Conservation (phyloP, 208 protist species). For the Trichomonas vaginalis region DNA sequence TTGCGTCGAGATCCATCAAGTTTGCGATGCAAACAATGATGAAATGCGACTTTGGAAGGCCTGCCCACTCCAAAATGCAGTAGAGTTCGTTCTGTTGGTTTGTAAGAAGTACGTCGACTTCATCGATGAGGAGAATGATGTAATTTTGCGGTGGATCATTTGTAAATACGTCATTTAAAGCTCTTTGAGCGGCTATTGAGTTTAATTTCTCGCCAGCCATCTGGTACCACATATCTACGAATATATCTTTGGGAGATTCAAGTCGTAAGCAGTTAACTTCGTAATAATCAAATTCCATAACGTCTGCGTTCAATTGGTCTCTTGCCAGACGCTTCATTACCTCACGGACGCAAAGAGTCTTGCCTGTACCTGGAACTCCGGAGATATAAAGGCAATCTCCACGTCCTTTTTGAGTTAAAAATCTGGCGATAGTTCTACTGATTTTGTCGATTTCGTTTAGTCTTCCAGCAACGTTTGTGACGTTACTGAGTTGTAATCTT, state of each 20-base stretch:
- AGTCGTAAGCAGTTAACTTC: not conserved
- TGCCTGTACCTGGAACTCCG: not conserved
- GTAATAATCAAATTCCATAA: not conserved
- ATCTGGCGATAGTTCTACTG: not conserved
- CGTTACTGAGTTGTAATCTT: not conserved
- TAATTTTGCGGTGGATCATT: not conserved
- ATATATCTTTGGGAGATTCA: not conserved
- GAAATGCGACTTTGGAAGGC: not conserved
- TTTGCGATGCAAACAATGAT: not conserved
- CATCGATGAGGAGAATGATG: not conserved
- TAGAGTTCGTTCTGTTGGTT: constrained; percentile 2
- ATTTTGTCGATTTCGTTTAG: not conserved
- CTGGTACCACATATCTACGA: not conserved
- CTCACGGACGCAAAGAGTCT: not conserved
- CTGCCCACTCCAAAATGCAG: not conserved
- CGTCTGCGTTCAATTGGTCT: not conserved
- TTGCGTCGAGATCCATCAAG: constrained; percentile 8
- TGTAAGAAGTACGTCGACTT: not conserved
- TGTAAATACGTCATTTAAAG: not conserved
- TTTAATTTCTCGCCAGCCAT: not conserved
- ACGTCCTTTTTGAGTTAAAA: not conserved
- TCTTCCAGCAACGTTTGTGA: not conserved
- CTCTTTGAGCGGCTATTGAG: not conserved
- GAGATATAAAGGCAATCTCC: not conserved
- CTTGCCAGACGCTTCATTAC: not conserved